phyloP scores from a whole-genome alignment of 306 rosid species.

The Potentilla sterilis region DNA sequence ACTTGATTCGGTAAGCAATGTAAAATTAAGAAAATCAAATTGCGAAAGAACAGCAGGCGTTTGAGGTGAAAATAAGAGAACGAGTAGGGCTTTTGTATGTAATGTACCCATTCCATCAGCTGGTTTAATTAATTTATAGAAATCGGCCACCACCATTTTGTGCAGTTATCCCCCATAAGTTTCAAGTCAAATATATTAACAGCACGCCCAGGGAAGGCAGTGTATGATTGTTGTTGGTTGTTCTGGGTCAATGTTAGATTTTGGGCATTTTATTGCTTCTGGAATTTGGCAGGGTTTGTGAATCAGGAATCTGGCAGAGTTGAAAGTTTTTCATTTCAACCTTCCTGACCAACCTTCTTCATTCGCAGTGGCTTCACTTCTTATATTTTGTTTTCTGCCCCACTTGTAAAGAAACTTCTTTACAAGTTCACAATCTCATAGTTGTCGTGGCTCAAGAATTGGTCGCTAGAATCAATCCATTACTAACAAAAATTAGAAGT shows the following conservation, averaged over 20 bases:
- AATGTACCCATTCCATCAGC: constrained; percentile 21
- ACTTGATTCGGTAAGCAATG: constrained; percentile 41
- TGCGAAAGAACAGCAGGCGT: constrained; percentile 44
- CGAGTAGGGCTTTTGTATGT: constrained; percentile 24
- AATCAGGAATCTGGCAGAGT: not conserved
- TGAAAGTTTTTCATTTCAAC: not conserved
- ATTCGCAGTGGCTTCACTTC: not conserved
- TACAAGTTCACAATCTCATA: too few relatives aligned
- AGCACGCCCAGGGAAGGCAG: not conserved
- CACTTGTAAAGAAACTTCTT: not conserved
- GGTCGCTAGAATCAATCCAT: not conserved
- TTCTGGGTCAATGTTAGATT: not conserved
- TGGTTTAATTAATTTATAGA: constrained; percentile 4
- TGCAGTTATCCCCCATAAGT: not conserved
- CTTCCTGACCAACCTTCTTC: not conserved
- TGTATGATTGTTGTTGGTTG: not conserved
- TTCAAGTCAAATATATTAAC: not conserved
- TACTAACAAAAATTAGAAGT: not conserved
- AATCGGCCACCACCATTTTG: constrained; percentile 29
- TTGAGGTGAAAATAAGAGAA: constrained; percentile 48
- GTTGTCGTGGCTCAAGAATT: not conserved
- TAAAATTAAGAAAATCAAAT: constrained; percentile 48
- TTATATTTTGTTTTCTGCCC: not conserved
- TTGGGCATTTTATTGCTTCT: not conserved
- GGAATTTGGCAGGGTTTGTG: not conserved